A percentile compares a stretch with the other conserved stretches of the same genome.
Evolutionary conservation across 345 rosid species (phyloP).

Genomic region (Linum lewisii): DNA sequence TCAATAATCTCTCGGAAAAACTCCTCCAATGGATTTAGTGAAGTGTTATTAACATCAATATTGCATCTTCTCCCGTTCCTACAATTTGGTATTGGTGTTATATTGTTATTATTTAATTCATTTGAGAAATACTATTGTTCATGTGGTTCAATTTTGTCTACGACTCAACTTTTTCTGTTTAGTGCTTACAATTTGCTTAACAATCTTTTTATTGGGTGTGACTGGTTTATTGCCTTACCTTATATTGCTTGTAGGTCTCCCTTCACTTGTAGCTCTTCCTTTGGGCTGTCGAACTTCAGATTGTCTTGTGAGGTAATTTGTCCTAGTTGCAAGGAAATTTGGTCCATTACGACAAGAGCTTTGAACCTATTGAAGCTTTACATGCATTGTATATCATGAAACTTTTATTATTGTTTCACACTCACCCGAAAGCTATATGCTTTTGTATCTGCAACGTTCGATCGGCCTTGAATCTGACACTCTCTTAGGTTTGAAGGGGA

Average conservation of each 20-base stretch:
- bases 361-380: neutral
- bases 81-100: no score
- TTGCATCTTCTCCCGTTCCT: no score
- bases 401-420: neutral
- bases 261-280: conserved; percentile 70
- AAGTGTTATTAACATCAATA: no score
- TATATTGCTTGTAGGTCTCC: conserved; percentile 49
- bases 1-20: no score
- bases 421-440: neutral
- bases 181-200: neutral
- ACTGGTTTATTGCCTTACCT: neutral
- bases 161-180: neutral
- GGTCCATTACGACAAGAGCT: neutral
- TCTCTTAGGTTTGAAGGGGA: conserved; percentile 63
- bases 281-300: conserved; percentile 51
- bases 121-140: no score
- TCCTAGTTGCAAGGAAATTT: neutral
- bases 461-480: conserved; percentile 3
- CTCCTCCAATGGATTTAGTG: no score
- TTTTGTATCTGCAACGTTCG: neutral
- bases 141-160: no score
- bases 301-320: conserved; percentile 64
- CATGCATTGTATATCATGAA: neutral
- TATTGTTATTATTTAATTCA: no score
- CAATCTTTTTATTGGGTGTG: neutral